Conservation (phyloP, 495 filamentous ascomycete species). For the Hyaloscypha hepaticicola region DNA sequence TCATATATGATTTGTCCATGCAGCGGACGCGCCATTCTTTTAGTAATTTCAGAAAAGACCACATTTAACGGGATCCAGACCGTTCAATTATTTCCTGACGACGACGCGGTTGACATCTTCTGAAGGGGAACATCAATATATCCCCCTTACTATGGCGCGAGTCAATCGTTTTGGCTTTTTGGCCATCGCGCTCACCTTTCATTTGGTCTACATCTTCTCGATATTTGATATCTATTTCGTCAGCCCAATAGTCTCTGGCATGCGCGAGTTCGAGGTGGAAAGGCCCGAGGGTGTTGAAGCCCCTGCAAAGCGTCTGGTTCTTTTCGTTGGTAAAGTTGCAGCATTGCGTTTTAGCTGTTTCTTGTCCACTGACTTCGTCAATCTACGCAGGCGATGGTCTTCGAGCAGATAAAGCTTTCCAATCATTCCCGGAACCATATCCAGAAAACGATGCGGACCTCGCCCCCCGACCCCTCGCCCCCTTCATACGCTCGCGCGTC, state of each 20-base stretch:
- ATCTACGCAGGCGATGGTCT: constrained; percentile 72
- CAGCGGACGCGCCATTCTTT: constrained; percentile 33
- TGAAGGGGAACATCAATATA: background rate
- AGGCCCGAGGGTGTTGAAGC: constrained; percentile 59
- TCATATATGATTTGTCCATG: constrained; percentile 23
- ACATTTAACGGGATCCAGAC: background rate
- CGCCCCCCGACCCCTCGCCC: constrained; percentile 73
- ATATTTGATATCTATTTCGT: constrained; percentile 99
- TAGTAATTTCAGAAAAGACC: constrained; percentile 17
- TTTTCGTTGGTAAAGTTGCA: constrained; percentile 77
- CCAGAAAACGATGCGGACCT: constrained; percentile 59
- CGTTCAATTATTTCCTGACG: background rate
- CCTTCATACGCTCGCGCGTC: constrained; percentile 87
- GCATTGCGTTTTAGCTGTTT: background rate
- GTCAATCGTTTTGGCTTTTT: constrained; percentile 85
- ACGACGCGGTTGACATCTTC: background rate
- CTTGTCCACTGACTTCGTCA: constrained; percentile 6
- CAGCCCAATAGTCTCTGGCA: constrained; percentile 94
- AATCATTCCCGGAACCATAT: constrained; percentile 88
- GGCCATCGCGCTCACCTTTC: constrained; percentile 88
- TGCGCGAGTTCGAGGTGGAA: constrained; percentile 76
- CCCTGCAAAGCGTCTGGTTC: constrained; percentile 84
- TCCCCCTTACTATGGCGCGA: constrained; percentile 60
- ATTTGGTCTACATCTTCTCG: constrained; percentile 90
- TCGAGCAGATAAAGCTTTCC: constrained; percentile 97